Evolutionary conservation across 768 basidiomycete genomes (phyloP), one percentile per base, ranked within the genome.

Genomic region (Mycena galericulata): DNA sequence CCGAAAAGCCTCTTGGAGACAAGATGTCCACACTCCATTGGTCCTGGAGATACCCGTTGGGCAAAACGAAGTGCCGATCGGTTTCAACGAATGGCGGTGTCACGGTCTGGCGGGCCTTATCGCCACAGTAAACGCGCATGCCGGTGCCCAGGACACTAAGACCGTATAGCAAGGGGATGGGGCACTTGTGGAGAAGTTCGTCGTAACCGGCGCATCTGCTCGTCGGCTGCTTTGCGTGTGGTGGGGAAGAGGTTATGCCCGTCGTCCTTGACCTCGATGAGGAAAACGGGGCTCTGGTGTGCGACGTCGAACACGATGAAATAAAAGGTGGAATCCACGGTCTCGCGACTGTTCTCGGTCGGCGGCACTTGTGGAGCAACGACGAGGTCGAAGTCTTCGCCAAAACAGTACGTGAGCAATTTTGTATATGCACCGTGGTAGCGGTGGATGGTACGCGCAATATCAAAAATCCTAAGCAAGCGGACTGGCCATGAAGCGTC

Each of bases 161-260:
- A 20, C 57, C 43, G 57, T 59, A 59, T 59, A 59, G 57, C 57
- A 59, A 46, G 57, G 57, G 57, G n/a, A 56, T 56, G 54, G 54
- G 54, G 38, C 54, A 56, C 10, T 46, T 26, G 43, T 15, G 57
- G 29, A 59, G 43, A 46, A 59, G 57, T 59, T 59, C 43, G 29
- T 59, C 43, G 27, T 59, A 59, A 22, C 43, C 41, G 40, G 43
- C 57, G 57, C 57, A 46, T 59, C 57, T 59, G 57, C 57, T 46
- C 27, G 45, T 59, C 57, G 30, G 57, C 57, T 32, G 43, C 43
- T 43, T 59, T 45, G 43, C 57, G 57, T 59, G 30, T 59, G 43
- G 43, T 59, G 57, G 57, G 43, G 30, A 46, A 43, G 41, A 46
- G 26, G 29, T 59, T 59, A 46, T 46, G 41, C 15, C 14, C 43